Conservation (phyloP, 164 flowering plant species). For the Piper longum region DNA sequence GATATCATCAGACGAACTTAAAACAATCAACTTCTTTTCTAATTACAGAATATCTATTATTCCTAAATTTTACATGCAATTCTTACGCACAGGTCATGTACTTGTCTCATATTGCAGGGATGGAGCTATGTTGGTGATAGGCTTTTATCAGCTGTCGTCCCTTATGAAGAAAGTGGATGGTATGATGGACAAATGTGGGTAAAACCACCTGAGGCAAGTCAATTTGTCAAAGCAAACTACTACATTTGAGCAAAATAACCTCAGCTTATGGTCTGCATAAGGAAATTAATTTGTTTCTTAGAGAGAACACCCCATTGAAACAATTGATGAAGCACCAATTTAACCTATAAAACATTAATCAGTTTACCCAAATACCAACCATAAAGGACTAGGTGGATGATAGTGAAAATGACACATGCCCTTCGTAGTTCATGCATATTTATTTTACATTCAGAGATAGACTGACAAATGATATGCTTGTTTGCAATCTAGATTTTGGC, state of each 20-base stretch:
- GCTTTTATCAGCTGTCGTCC: slow-evolving; percentile 85
- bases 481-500: slow-evolving; percentile 47
- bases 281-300: too few species aligned
- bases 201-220: slow-evolving; percentile 87
- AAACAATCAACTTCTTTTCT: too few species aligned
- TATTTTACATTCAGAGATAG: background rate
- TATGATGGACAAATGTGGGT: slow-evolving; percentile 99
- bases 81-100: background rate
- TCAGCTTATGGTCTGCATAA: too few species aligned
- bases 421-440: too few species aligned
- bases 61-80: background rate
- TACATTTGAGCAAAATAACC: background rate
- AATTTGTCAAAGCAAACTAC: background rate
- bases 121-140: slow-evolving; percentile 98
- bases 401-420: too few species aligned
- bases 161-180: slow-evolving; percentile 97
- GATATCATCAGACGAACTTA: too few species aligned
- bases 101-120: slow-evolving; percentile 33
- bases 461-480: background rate
- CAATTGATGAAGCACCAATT: too few species aligned
- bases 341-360: too few species aligned
- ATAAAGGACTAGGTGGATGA: too few species aligned
- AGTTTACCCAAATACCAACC: too few species aligned
- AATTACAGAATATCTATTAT: too few species aligned
- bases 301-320: too few species aligned